Evolutionary conservation across 306 rosid genomes (phyloP), one percentile per base, ranked within the genome.

Genomic region (Vicia sativa): DNA sequence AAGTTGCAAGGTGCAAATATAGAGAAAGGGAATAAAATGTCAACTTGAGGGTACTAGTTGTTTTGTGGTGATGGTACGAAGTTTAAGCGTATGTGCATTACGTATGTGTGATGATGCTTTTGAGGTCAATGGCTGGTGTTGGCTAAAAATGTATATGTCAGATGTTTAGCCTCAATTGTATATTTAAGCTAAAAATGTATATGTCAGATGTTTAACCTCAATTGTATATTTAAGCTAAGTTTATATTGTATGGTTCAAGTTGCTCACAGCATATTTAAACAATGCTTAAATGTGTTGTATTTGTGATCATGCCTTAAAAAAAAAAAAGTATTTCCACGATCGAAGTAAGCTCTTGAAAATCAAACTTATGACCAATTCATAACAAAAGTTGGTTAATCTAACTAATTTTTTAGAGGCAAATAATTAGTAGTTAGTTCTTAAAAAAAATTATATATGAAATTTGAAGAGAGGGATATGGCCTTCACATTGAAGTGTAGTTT

Each of bases 21-120:
- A 62, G 21, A n/a, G n/a, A 12, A 3, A 62, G 25, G 52, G 67
- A 62, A 62, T 62, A 62, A 61, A 61, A 62, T 39, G 52, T 21
- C 67, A 62, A 62, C 37, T 62, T 21, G 34, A 11, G 34, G 65
- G 67, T 29, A 62, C 35, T 62, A 38, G 50, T 1, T 62, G 10
- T 19, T 35, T 62, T 34, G 67, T 60, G 16, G 11, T 60, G 31
- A 18, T 55, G 6, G 38, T 16, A 1, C 2, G 2, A n/a, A n/a
- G n/a, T n/a, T 25, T 49, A 11, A 13, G 12, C 6, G 14, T 23
- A 4, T 62, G 39, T 39, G 67, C 26, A 23, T 11, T 16, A 4
- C 18, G 28, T 11, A 39, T 61, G 16, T 31, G 6, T 60, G 3
- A 23, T 23, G 26, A 7, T 37, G 50, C 18, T 39, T 37, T 37